phyloP scores from a whole-genome alignment of 148 eudicot species.

The Camellia granthamiana region DNA sequence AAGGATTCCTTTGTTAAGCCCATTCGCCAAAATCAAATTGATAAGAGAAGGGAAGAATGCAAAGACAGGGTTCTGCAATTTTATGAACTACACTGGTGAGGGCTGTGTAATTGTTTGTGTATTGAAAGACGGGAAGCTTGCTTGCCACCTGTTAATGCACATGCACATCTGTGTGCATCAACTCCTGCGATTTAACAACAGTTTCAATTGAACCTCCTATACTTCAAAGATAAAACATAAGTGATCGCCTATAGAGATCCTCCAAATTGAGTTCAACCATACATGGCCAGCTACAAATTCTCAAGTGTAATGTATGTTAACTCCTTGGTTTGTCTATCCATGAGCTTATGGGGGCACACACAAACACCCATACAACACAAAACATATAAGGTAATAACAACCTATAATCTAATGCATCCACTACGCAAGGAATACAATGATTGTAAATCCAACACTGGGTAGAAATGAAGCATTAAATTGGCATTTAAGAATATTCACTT shows the following conservation, averaged over 20 bases:
- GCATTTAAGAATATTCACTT: slow-evolving; percentile 32
- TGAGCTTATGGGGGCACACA: background rate
- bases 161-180: background rate
- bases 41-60: slow-evolving; percentile 3
- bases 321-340: background rate
- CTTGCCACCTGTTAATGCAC: background rate
- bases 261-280: slow-evolving; percentile 3
- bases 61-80: background rate
- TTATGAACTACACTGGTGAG: background rate
- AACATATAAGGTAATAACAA: background rate
- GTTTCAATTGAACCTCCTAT: background rate
- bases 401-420: background rate
- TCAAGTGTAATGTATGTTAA: background rate
- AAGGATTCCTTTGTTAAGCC: background rate
- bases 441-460: background rate
- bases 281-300: background rate
- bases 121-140: background rate
- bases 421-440: background rate
- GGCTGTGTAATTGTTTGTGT: background rate
- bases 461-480: background rate
- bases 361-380: background rate
- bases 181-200: background rate
- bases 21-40: background rate
- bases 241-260: background rate
- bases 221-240: background rate